Evolutionary conservation across 768 basidiomycete genomes (phyloP).

Genomic region (Chiua virens): DNA sequence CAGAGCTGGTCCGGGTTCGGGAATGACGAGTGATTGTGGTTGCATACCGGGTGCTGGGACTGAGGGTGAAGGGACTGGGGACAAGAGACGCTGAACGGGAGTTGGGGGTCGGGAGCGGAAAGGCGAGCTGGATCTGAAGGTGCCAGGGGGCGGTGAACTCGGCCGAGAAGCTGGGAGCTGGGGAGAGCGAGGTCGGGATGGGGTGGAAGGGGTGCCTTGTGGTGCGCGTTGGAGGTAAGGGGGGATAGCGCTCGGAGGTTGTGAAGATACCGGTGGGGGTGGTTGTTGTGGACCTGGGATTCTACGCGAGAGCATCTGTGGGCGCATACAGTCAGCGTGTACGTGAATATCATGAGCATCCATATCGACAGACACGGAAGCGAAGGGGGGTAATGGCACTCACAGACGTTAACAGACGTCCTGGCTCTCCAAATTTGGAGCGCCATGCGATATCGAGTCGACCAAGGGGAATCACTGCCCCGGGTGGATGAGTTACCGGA

Average conservation of each 20-base stretch:
- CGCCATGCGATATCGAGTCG: conserved; percentile 87
- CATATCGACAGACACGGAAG: not conserved
- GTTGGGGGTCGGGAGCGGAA: conserved; percentile 34
- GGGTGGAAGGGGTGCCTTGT: conserved; percentile 34
- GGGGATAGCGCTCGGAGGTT: conserved; percentile 72
- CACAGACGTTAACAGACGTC: conserved; percentile 81
- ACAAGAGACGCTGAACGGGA: conserved; percentile 30
- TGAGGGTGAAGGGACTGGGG: conserved; percentile 30
- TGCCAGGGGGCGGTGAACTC: conserved; percentile 50
- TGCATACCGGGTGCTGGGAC: conserved; percentile 18
- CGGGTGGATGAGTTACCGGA: conserved; percentile 57
- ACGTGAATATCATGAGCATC: not conserved
- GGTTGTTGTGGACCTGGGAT: conserved; percentile 55
- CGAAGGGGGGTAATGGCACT: conserved; percentile 12
- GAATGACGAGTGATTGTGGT: conserved; percentile 21
- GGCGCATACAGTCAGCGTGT: not conserved
- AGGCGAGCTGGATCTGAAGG: conserved; percentile 46
- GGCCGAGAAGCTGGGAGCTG: conserved; percentile 53
- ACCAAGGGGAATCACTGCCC: conserved; percentile 77
- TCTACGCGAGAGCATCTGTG: conserved; percentile 72
- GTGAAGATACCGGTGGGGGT: conserved; percentile 27
- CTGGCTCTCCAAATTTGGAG: conserved; percentile 82
- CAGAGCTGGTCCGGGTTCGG: conserved; percentile 38
- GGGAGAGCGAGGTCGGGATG: conserved; percentile 60
- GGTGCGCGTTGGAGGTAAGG: conserved; percentile 66